Evolutionary conservation across 345 rosid genomes (phyloP), one percentile per base, ranked within the genome.

Genomic region (Cochlearia excelsa): DNA sequence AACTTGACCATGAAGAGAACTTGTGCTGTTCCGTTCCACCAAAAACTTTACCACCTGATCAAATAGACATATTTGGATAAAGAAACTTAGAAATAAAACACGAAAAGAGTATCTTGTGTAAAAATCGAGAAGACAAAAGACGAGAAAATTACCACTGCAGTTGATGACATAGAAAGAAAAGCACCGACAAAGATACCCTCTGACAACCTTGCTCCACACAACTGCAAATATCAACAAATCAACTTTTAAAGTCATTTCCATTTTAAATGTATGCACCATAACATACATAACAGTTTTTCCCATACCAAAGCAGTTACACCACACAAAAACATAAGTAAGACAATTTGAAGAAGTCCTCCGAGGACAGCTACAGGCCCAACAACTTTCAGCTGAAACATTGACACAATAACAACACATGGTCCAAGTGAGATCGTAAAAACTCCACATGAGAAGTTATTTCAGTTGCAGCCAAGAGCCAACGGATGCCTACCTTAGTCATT

Each of bases 151-250:
- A 94, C 99, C 85, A 90, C 88, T 59, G 97, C 97, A 33, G 97
- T 90, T 60, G 99, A 94, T 63, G 99, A 90, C 90, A 94, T 94
- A 53, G 96, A 94, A 47, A 94, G 71, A 79, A 94, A 94, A 59
- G 87, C 83, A 55, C 97, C 99, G 63, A 87, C 90, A 75, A 94
- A 94, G 16, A 94, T 77, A 62, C 97, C 97, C 77, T 87, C 99
- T 16, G 97, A 87, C 81, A 94, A 74, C 63, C 86, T 81, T 58
- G 95, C 99, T 81, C 96, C 97, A 64, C 95, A 94, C 49, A 94
- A 68, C 99, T 94, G 81, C 78, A 77, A 70, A 60, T 57, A 61
- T 34, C 54, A 42, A 63, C 46, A 73, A 33, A 34, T 45, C 16
- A 58, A 33, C 6, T 51, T 55, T 29, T 4, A 28, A 38, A 4